Evolutionary conservation across 192 early-diverging fungal species (phyloP), one percentile per base, ranked within the genome.

Genomic region (Diversispora eburnea): DNA sequence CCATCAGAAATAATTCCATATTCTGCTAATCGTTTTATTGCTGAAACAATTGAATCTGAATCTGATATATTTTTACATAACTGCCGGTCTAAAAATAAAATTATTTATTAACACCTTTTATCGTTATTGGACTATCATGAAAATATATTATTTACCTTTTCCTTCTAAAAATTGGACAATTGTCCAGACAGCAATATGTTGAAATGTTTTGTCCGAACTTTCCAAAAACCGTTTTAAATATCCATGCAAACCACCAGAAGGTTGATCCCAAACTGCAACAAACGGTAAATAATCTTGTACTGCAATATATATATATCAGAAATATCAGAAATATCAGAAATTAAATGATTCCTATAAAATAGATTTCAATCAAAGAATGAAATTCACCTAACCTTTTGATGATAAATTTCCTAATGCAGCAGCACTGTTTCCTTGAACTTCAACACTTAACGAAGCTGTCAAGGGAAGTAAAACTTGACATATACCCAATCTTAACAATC

Each of bases 151-250:
- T 43, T 57, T 77, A 82, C 81, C 81, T 57, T 59, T 72, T 20
- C 86, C 86, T 70, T 91, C 90, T 70, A 93, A 77, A 77, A 93
- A 88, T 83, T 92, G 89, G 19, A 90, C 84, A 75, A 95, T 88
- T 33, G 92, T 95, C 92, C 92, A 95, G 48, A 93, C 84, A 4
- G 88, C 92, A 74, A 95, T 88, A 17, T 94, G 92, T 70, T 89
- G 90, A 73, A 94, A 89, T 63, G 86, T 84, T 71, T 86, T 86
- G 63, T 90, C 89, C 19, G 81, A 78, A 33, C 87, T 84, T 12
- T 84, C 83, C 49, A 91, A 66, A 77, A 91, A 92, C n/a, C 84
- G 74, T 19, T 85, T 82, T 67, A 95, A 75, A 64, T 91, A 93
- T 48, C 85, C 87, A 75, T 91, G 85, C 58, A 93, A 77, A 0